Evolutionary conservation across 352 stramenopile species (phyloP), one percentile per base, ranked within the genome.

Genomic region (Phytophthora pluvialis): DNA sequence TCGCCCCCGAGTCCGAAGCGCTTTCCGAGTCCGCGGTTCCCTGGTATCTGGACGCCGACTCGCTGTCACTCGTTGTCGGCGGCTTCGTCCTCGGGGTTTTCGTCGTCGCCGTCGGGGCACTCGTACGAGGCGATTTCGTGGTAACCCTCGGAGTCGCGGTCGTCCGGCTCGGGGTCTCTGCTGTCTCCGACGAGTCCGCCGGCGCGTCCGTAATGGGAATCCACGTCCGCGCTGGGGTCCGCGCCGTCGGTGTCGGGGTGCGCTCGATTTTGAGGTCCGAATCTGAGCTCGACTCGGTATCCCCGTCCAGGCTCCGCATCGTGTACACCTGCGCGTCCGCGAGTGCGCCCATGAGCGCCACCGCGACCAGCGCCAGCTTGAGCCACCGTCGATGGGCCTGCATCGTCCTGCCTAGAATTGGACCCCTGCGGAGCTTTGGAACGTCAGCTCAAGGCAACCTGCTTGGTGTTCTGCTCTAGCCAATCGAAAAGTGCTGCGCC

Each of bases 361-460:
- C 25, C 29, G 45, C 42, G 4, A 67, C 25, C 25, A 77, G 12
- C 36, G 48, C 39, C 33, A 72, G 65, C 57, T 51, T 64, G 21
- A 73, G 57, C 68, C 68, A 76, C 26, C 64, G 53, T 54, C 42
- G 58, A 21, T 59, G 57, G 52, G 63, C 55, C 39, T 71, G 60
- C 70, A 74, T 77, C 46, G 59, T 59, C 45, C 51, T 63, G n/a
- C 33, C 29, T 55, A 16, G 26, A 56, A 33, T 26, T 47, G 42
- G 39, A 45, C 39, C 18, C 43, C 12, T 28, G 15, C 28, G 21
- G 36, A 36, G 5, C 49, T 45, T 21, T 33, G 18, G 15, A 31
- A 26, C 36, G 46, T 60, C 25, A 46, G 28, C 31, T 49, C 35
- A 44, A 64, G 13, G 11, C 5, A 42, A 57, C 48, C 50, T 63